Evolutionary conservation across 179 eudicot species (phyloP).

Genomic region (Drosera spatulata): DNA sequence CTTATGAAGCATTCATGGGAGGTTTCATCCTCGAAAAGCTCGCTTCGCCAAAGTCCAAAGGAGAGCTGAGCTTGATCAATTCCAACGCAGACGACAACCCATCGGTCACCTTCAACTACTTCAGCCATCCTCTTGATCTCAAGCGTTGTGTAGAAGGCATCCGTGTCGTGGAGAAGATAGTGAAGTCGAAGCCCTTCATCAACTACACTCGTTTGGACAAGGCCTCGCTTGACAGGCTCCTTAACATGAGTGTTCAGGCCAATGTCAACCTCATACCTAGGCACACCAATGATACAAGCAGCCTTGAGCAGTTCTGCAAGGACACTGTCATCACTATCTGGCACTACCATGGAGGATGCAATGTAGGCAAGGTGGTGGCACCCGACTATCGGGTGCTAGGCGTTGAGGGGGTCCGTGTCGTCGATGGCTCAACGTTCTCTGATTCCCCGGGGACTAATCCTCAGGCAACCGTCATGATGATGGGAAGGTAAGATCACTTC

Average conservation of each 20-base stretch:
- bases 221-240: slow-evolving; percentile 33
- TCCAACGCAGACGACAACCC: slow-evolving; percentile 66
- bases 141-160: slow-evolving; percentile 63
- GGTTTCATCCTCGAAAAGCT: slow-evolving; percentile 88
- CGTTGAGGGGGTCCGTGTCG: slow-evolving; percentile 54
- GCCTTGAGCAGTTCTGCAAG: slow-evolving; percentile 75
- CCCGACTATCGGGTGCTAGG: slow-evolving; percentile 53
- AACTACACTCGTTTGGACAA: slow-evolving; percentile 30
- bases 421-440: slow-evolving; percentile 72
- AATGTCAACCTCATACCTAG: slow-evolving; percentile 72
- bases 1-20: slow-evolving; percentile 74
- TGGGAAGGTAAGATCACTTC: slow-evolving; percentile 64
- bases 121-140: slow-evolving; percentile 71
- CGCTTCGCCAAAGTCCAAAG: slow-evolving; percentile 59
- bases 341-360: slow-evolving; percentile 99
- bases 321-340: slow-evolving; percentile 92
- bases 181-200: slow-evolving; percentile 37
- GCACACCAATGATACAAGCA: slow-evolving; percentile 64
- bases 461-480: slow-evolving; percentile 96
- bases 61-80: slow-evolving; percentile 46
- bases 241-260: slow-evolving; percentile 75
- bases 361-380: slow-evolving; percentile 67
- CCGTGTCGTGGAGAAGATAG: slow-evolving; percentile 44
- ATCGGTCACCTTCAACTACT: slow-evolving; percentile 75
- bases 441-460: slow-evolving; percentile 97